phyloP scores from a whole-genome alignment of 202 grass and related monocot genomes.

The Sporobolus alterniflorus region DNA sequence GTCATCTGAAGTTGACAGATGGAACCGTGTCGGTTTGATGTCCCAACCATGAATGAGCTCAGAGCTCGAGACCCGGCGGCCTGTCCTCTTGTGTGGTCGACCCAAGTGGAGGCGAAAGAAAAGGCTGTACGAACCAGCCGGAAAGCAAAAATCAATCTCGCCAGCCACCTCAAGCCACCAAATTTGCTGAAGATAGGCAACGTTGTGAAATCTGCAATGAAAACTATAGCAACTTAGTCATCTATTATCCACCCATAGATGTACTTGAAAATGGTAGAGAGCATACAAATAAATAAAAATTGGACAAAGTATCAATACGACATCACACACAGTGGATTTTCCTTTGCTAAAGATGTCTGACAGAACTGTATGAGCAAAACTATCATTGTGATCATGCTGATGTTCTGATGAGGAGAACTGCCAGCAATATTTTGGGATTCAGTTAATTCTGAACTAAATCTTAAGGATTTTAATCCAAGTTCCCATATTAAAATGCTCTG shows the following conservation, averaged over 20 bases:
- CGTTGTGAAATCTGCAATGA: constrained; percentile 55
- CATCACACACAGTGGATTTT: not conserved
- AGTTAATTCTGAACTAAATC: not conserved
- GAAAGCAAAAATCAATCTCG: constrained; percentile 70
- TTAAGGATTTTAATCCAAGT: not conserved
- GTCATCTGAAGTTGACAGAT: constrained; percentile 61
- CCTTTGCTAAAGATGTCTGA: not conserved
- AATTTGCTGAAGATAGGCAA: constrained; percentile 81
- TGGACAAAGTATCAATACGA: constrained; percentile 3
- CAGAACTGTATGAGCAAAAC: not conserved
- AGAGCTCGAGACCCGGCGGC: constrained; percentile 31
- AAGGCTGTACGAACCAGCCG: constrained; percentile 65
- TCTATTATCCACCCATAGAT: not conserved
- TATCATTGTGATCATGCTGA: not conserved
- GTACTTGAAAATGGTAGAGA: not conserved
- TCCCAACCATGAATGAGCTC: constrained; percentile 68
- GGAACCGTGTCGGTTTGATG: constrained; percentile 65
- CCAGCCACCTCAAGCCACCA: constrained; percentile 80
- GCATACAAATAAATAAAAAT: not conserved
- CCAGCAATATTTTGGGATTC: not conserved
- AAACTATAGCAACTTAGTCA: not conserved
- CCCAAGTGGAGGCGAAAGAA: constrained; percentile 71
- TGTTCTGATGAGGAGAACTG: not conserved
- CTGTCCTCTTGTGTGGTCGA: constrained; percentile 45
- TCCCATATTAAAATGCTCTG: not conserved